Conservation (phyloP, 2,329 filamentous ascomycete genomes). For the Ramularia endophylla region DNA sequence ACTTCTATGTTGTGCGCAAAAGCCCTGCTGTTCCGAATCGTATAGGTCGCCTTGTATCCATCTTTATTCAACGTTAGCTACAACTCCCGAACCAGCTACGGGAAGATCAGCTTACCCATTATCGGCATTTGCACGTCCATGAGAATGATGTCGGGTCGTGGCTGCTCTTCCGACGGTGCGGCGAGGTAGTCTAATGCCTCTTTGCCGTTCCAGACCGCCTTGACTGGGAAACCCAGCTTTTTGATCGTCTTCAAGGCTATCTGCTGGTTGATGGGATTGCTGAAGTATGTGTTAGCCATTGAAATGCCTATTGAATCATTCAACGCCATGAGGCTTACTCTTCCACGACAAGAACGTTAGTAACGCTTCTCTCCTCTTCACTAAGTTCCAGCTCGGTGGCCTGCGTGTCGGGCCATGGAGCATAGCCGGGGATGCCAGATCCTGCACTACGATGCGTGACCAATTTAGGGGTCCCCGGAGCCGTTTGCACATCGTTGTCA, state of each 20-base stretch:
- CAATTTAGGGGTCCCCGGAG: slow-evolving; percentile 11
- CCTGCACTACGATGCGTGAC: slow-evolving; percentile 12
- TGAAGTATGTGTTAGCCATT: no score
- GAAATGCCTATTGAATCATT: no score
- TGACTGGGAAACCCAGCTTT: slow-evolving; percentile 66
- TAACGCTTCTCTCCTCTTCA: slow-evolving; percentile 53
- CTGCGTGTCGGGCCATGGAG: slow-evolving; percentile 34
- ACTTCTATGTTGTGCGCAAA: slow-evolving; percentile 53
- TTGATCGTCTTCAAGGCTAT: slow-evolving; percentile 70
- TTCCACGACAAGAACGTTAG: slow-evolving; percentile 71
- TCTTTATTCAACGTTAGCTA: no score
- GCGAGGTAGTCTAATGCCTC: slow-evolving; percentile 69
- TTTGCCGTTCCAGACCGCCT: slow-evolving; percentile 69
- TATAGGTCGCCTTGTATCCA: slow-evolving; percentile 70
- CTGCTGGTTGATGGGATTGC: slow-evolving; percentile 62
- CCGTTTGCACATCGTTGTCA: slow-evolving; percentile 39
- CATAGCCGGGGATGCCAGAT: slow-evolving; percentile 9
- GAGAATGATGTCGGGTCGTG: slow-evolving; percentile 66
- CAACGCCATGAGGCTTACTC: no score
- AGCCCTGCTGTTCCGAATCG: slow-evolving; percentile 61
- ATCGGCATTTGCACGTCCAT: slow-evolving; percentile 45
- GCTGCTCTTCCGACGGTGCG: slow-evolving; percentile 36
- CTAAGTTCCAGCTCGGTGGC: slow-evolving; percentile 47
- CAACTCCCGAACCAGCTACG: no score
- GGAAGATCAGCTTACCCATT: no score